Percentiles rank a stretch among this genome's conserved stretches.
phyloP scores from a whole-genome alignment of 2,329 filamentous ascomycete species.

The Trichoderma afroharzianum region DNA sequence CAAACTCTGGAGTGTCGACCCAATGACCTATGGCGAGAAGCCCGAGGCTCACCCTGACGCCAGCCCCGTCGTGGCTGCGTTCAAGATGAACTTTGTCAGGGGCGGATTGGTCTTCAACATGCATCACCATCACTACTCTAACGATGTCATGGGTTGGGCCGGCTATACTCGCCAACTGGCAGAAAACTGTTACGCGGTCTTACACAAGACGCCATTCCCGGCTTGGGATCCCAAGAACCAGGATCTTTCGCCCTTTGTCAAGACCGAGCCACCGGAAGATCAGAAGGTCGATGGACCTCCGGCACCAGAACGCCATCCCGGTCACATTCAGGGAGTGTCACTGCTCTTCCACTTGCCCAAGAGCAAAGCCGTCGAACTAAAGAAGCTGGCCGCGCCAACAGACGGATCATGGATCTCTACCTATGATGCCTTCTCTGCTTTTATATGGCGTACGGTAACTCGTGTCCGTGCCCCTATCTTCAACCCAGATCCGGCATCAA shows the following conservation, averaged over 20 bases:
- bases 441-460: neutral
- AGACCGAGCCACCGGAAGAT: neutral
- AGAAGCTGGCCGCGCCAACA: neutral
- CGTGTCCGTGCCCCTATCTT: neutral
- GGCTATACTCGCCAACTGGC: slow-evolving; percentile 1
- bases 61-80: neutral
- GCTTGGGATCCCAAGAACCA: neutral
- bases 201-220: neutral
- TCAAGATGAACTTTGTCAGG: slow-evolving; percentile 2
- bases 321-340: neutral
- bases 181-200: neutral
- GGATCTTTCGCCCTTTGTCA: neutral
- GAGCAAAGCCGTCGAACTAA: slow-evolving; percentile 5
- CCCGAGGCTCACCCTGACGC: neutral
- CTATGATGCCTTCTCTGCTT: slow-evolving; percentile 4
- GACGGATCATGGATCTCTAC: slow-evolving; percentile 9
- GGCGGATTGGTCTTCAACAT: neutral
- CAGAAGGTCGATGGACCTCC: neutral
- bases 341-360: neutral
- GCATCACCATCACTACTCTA: neutral
- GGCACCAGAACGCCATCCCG: neutral
- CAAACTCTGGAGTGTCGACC: slow-evolving; percentile 1
- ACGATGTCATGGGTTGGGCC: slow-evolving; percentile 1
- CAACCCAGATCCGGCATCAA: neutral
- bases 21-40: slow-evolving; percentile 10